A percentile compares a stretch with the other conserved stretches of the same genome.
Conservation (phyloP, 495 filamentous ascomycete genomes). For the Cryomyces minteri region DNA sequence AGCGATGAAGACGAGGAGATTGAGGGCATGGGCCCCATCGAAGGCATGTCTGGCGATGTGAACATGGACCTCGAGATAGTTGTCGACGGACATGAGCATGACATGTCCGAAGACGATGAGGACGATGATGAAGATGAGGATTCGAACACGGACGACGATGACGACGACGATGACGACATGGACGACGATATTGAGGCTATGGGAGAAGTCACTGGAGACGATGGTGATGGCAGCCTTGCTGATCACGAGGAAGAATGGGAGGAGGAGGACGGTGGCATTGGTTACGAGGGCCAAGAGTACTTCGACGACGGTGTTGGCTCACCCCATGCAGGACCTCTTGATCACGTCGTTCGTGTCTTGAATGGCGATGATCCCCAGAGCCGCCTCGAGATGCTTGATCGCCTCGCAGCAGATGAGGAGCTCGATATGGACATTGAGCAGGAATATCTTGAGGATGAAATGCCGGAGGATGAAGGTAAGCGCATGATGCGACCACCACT, state of each 20-base stretch:
- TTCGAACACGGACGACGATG: slow-evolving; percentile 24
- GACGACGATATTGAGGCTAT: slow-evolving; percentile 83
- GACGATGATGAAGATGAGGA: slow-evolving; percentile 46
- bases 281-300: slow-evolving; percentile 25
- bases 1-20: slow-evolving; percentile 81
- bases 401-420: slow-evolving; percentile 4
- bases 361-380: slow-evolving; percentile 1
- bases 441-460: slow-evolving; percentile 34
- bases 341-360: slow-evolving; percentile 3
- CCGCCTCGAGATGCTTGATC: neutral
- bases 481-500: neutral
- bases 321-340: slow-evolving; percentile 3
- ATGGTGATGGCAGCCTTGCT: slow-evolving; percentile 42
- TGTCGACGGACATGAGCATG: slow-evolving; percentile 22
- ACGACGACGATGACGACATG: slow-evolving; percentile 33
- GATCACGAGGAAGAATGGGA: slow-evolving; percentile 41
- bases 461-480: slow-evolving; percentile 38
- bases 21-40: slow-evolving; percentile 65
- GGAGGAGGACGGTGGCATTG: slow-evolving; percentile 33
- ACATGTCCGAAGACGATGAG: slow-evolving; percentile 33
- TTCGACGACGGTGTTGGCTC: neutral
- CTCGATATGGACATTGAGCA: slow-evolving; percentile 9
- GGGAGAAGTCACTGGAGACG: slow-evolving; percentile 37
- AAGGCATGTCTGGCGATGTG: slow-evolving; percentile 60
- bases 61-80: slow-evolving; percentile 12